phyloP scores from a whole-genome alignment of 2,329 filamentous ascomycete genomes.

The Penicillium hordei region DNA sequence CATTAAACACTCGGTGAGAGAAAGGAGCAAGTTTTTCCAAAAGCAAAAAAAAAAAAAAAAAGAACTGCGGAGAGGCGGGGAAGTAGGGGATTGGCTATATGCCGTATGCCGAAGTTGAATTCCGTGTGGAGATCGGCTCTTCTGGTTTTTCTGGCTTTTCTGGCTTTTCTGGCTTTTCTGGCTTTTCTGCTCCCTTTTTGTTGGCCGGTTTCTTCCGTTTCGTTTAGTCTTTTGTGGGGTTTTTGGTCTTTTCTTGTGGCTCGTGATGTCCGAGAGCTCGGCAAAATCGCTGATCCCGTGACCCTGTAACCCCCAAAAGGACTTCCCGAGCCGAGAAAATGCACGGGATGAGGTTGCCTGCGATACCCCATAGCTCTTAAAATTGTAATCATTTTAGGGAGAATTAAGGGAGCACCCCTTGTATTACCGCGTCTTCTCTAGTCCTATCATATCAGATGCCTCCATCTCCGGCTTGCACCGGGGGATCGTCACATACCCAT shows the following conservation, averaged over 20 bases:
- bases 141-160: too few species aligned
- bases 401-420: neutral
- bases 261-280: neutral
- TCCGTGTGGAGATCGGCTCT: neutral
- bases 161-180: neutral
- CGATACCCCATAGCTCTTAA: neutral
- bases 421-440: neutral
- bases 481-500: neutral
- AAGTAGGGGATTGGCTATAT: neutral
- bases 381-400: neutral
- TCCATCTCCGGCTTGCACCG: neutral
- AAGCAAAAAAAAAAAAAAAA: neutral
- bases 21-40: neutral
- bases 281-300: neutral
- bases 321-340: neutral
- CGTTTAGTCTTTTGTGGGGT: neutral
- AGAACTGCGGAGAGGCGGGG: constrained; percentile 9
- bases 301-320: neutral
- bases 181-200: neutral
- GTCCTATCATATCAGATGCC: neutral
- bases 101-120: neutral
- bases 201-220: constrained; percentile 2
- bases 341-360: neutral
- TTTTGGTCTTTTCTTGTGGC: neutral
- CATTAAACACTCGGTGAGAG: constrained; percentile 3